Evolutionary conservation across 495 filamentous ascomycete species (phyloP).

Genomic region (Penicillium samsonianum): DNA sequence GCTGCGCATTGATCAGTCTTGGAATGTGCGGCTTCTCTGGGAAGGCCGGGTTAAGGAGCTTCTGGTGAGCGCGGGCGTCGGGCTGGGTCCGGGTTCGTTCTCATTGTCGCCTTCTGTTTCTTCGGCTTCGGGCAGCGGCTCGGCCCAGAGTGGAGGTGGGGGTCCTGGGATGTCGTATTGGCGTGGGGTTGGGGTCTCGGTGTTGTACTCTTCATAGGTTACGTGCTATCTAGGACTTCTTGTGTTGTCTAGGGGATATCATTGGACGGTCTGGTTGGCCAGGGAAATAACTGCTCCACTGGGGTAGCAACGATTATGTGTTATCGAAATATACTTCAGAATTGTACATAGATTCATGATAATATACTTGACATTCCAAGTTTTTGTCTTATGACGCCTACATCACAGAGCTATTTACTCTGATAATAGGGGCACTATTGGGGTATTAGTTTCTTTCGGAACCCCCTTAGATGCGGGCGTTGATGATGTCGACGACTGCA

Average conservation of each 20-base stretch:
- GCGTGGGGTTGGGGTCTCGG: slow-evolving; percentile 75
- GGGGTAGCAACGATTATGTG: slow-evolving; percentile 14
- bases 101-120: slow-evolving; percentile 34
- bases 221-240: not conserved
- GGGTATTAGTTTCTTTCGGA: slow-evolving; percentile 26
- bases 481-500: slow-evolving; percentile 68
- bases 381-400: slow-evolving; percentile 21
- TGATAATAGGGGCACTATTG: slow-evolving; percentile 7
- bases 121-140: slow-evolving; percentile 31
- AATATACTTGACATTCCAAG: slow-evolving; percentile 33
- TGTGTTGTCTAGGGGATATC: not conserved
- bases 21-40: slow-evolving; percentile 84
- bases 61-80: slow-evolving; percentile 84
- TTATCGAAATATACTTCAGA: slow-evolving; percentile 20
- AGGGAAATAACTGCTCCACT: not conserved
- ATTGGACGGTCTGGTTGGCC: not conserved
- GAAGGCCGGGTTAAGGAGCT: slow-evolving; percentile 92
- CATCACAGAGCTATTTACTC: slow-evolving; percentile 11
- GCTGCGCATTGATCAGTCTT: slow-evolving; percentile 80
- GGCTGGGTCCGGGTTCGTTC: slow-evolving; percentile 58
- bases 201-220: slow-evolving; percentile 86
- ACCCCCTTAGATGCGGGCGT: slow-evolving; percentile 51
- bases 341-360: slow-evolving; percentile 40
- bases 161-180: slow-evolving; percentile 61
- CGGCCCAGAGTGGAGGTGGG: slow-evolving; percentile 62